Conservation (phyloP, 2,329 filamentous ascomycete species). For the Akanthomyces muscarius region DNA sequence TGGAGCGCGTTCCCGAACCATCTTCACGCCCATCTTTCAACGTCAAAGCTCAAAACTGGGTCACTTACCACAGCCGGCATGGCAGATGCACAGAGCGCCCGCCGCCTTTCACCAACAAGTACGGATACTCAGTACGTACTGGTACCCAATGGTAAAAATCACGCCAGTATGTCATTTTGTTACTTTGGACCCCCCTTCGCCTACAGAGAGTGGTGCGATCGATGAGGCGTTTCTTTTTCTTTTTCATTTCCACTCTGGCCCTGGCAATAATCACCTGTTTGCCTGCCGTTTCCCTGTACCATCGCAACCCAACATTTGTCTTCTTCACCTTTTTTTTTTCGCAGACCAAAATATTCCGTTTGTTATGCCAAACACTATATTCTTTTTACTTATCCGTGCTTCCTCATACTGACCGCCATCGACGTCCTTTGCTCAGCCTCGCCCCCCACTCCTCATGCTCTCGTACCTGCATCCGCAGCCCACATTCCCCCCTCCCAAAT, state of each 20-base stretch:
- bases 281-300: too few species aligned
- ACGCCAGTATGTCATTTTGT: not conserved
- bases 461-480: constrained; percentile 3
- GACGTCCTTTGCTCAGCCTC: not conserved
- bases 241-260: not conserved
- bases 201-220: not conserved
- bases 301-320: too few species aligned
- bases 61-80: not conserved
- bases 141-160: too few species aligned
- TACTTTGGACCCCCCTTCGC: not conserved
- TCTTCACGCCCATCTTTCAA: not conserved
- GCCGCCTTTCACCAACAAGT: too few species aligned
- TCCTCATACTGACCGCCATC: not conserved
- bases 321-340: too few species aligned
- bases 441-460: not conserved
- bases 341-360: too few species aligned
- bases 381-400: too few species aligned
- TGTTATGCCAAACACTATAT: too few species aligned
- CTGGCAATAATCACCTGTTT: too few species aligned
- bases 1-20: not conserved
- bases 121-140: too few species aligned
- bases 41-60: constrained; percentile 13
- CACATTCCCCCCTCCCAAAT: not conserved
- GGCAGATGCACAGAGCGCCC: too few species aligned
- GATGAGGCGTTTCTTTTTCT: not conserved